These are phyloP conservation scores for Colletotrichum gloeosporioides DNA, from an alignment of 2,329 filamentous ascomycete species.

Conservation along the genomic window DNA sequence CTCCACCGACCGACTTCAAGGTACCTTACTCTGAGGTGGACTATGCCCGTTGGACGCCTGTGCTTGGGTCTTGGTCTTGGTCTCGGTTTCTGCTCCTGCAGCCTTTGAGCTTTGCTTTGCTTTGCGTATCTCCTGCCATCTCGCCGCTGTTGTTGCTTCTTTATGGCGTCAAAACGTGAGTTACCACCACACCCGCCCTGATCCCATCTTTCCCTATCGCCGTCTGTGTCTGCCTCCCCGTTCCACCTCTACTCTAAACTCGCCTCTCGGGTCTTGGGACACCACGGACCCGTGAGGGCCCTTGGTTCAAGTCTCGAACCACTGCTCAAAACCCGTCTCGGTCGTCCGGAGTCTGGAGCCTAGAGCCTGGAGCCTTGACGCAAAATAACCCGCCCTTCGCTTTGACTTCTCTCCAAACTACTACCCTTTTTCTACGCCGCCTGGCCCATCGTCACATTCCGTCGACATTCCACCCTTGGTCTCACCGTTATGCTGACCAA, in stretches of 20 bases:
- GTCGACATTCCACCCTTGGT: neutral
- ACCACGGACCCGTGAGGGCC: constrained; percentile 14
- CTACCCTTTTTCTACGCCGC: neutral
- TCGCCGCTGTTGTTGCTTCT: constrained; percentile 11
- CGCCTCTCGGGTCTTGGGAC: neutral
- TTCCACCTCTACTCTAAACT: neutral
- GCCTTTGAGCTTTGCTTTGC: neutral
- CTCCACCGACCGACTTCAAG: neutral
- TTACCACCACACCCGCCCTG: neutral
- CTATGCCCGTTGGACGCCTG: constrained; percentile 21
- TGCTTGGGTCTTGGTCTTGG: neutral
- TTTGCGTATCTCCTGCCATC: neutral
- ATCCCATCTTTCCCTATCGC: constrained; percentile 2
- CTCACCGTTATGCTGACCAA: constrained; percentile 13
- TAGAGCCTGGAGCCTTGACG: neutral
- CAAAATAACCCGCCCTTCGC: constrained; percentile 18
- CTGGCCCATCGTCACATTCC: neutral
- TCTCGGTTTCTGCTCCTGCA: neutral
- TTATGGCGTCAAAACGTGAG: constrained; percentile 27
- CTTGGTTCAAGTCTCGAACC: neutral
- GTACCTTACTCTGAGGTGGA: neutral
- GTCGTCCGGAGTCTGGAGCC: constrained; percentile 1
- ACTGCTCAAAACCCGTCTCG: neutral
- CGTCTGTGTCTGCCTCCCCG: neutral
- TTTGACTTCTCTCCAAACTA: neutral